Percentiles rank a stretch among this genome's conserved stretches.
Conservation (phyloP, 805 yeast species). For the Metschnikowia dekortorum region DNA sequence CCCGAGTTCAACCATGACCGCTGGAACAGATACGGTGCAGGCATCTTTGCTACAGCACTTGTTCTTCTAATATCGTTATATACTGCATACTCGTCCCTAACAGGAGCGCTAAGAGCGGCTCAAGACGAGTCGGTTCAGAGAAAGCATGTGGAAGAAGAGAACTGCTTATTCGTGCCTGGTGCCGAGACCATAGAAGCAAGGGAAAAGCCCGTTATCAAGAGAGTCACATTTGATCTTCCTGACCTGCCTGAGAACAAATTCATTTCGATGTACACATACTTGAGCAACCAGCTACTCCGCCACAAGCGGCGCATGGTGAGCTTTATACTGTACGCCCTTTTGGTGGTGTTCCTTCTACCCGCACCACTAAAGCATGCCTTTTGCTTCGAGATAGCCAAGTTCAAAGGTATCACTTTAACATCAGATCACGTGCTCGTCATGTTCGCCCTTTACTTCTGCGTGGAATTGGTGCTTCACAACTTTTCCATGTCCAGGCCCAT, state of each 20-base stretch:
- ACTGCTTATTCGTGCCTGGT: background rate
- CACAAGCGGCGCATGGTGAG: slow-evolving; percentile 1
- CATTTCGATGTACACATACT: background rate
- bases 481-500: background rate
- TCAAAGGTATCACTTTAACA: slow-evolving; percentile 11
- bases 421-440: slow-evolving; percentile 26
- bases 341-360: slow-evolving; percentile 9
- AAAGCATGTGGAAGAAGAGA: background rate
- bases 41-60: background rate
- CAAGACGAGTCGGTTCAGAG: background rate
- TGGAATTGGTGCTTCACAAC: slow-evolving; percentile 5
- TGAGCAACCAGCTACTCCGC: background rate
- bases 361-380: slow-evolving; percentile 18
- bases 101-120: background rate
- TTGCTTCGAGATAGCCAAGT: slow-evolving; percentile 14
- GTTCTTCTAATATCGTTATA: background rate
- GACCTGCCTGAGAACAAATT: slow-evolving; percentile 1
- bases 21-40: background rate
- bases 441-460: background rate
- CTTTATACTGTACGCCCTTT: background rate
- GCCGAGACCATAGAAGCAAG: background rate
- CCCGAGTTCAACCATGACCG: background rate
- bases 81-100: background rate
- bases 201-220: slow-evolving; percentile 1
- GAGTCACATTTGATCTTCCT: slow-evolving; percentile 5